phyloP scores from a whole-genome alignment of 1,284 basidiomycete species.

The Papiliotrema laurentii region DNA sequence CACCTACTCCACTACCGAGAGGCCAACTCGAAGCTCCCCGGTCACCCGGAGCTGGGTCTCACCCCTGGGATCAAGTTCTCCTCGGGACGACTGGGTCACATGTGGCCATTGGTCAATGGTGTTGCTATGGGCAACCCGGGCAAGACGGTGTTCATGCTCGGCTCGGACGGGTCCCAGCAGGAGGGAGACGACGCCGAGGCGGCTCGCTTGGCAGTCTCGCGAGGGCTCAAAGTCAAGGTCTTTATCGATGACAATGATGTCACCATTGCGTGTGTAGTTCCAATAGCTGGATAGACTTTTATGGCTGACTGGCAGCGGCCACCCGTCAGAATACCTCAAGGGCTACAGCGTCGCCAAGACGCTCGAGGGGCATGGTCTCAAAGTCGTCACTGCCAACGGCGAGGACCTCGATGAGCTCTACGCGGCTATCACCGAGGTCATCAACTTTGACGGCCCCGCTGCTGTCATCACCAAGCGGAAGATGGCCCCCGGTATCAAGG shows the following conservation, averaged over 20 bases:
- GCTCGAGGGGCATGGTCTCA: constrained; percentile 65
- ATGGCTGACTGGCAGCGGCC: constrained; percentile 50
- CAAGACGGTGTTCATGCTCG: constrained; percentile 72
- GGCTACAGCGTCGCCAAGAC: constrained; percentile 68
- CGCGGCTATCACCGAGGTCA: constrained; percentile 57
- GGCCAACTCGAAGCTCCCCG: constrained; percentile 75
- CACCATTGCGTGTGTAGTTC: constrained; percentile 63
- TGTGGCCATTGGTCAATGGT: constrained; percentile 78
- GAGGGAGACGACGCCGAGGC: constrained; percentile 85
- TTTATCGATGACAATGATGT: constrained; percentile 84
- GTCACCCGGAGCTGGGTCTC: constrained; percentile 76
- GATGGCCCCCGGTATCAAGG: constrained; percentile 74
- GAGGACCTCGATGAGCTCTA: constrained; percentile 74
- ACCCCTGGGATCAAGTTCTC: constrained; percentile 83
- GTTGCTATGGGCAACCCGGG: constrained; percentile 69
- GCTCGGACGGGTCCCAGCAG: constrained; percentile 82
- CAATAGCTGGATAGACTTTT: neutral
- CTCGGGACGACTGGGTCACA: constrained; percentile 74
- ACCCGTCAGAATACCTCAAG: constrained; percentile 74
- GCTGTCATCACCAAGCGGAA: constrained; percentile 69
- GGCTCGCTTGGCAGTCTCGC: constrained; percentile 74
- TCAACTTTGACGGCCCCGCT: constrained; percentile 65
- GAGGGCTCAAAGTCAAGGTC: constrained; percentile 72
- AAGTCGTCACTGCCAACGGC: constrained; percentile 51
- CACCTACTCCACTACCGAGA: constrained; percentile 76